Evolutionary conservation across 768 basidiomycete genomes (phyloP).

Genomic region (Ramaria sp.): DNA sequence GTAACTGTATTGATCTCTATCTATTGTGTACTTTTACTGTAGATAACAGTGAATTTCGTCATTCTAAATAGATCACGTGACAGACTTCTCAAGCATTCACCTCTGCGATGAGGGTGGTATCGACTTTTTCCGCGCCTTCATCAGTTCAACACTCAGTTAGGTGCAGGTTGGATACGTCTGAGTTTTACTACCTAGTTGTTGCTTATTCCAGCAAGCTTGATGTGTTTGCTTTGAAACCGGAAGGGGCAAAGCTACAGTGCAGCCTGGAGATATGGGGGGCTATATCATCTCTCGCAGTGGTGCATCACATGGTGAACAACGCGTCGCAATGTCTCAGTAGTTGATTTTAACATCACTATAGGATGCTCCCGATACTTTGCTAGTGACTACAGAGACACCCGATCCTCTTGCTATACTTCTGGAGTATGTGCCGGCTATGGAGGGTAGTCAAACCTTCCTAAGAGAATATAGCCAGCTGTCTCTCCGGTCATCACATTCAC

Average conservation of each 20-base stretch:
- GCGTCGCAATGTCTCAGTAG: not conserved
- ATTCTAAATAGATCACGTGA: not conserved
- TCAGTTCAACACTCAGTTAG: conserved; percentile 61
- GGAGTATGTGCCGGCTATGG: conserved; percentile 23
- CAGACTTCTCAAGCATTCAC: not conserved
- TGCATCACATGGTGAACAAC: conserved; percentile 37
- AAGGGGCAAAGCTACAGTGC: conserved; percentile 51
- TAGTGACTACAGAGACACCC: conserved; percentile 68
- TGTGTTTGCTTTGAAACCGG: conserved; percentile 50
- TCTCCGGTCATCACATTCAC: conserved; percentile 45
- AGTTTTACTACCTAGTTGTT: conserved; percentile 54
- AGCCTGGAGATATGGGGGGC: conserved; percentile 60
- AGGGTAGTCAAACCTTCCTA: not conserved
- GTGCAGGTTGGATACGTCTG: conserved; percentile 41
- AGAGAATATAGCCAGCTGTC: conserved; percentile 20
- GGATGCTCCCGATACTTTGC: conserved; percentile 7
- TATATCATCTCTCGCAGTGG: conserved; percentile 41
- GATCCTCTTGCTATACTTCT: conserved; percentile 63
- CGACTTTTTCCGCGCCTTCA: conserved; percentile 69
- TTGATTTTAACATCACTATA: not conserved
- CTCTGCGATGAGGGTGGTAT: conserved; percentile 40
- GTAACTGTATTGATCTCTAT: too few relatives aligned
- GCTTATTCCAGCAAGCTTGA: conserved; percentile 58
- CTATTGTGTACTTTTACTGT: too few relatives aligned
- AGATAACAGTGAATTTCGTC: conserved; percentile 1